Conservation (phyloP, 2,329 filamentous ascomycete species). For the Aspergillus ustus region DNA sequence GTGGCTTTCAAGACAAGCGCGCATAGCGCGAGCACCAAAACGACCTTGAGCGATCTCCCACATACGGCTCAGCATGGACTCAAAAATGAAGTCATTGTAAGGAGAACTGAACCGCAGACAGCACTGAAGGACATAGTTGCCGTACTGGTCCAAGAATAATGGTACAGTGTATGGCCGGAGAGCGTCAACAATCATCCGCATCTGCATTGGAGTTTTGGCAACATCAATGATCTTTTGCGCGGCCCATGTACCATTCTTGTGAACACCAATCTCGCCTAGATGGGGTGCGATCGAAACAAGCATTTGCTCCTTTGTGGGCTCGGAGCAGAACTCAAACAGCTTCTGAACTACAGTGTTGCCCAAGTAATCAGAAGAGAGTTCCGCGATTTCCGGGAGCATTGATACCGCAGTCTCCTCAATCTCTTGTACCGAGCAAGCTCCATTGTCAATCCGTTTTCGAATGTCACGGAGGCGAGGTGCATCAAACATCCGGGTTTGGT, state of each 20-base stretch:
- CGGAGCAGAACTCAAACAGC: constrained; percentile 94
- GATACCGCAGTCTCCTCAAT: constrained; percentile 90
- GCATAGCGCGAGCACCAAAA: constrained; percentile 94
- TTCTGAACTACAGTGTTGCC: constrained; percentile 99
- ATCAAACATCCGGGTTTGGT: constrained; percentile 86
- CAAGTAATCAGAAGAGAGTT: constrained; percentile 92
- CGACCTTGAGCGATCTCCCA: constrained; percentile 93
- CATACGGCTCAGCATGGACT: constrained; percentile 91
- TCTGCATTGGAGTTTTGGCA: constrained; percentile 81
- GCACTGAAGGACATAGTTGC: constrained; percentile 97
- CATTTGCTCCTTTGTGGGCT: constrained; percentile 90
- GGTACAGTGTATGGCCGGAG: constrained; percentile 85
- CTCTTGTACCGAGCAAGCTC: constrained; percentile 80
- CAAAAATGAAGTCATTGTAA: constrained; percentile 96
- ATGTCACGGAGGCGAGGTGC: constrained; percentile 94
- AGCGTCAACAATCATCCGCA: constrained; percentile 80
- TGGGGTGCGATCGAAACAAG: constrained; percentile 84
- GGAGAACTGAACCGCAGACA: constrained; percentile 89
- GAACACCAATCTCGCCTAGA: constrained; percentile 92
- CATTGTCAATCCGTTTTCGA: constrained; percentile 96
- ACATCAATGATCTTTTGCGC: constrained; percentile 99
- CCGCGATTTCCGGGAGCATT: constrained; percentile 96
- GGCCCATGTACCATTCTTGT: constrained; percentile 99
- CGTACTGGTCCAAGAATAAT: constrained; percentile 95
- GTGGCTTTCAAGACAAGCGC: constrained; percentile 94